Evolutionary conservation across 2,329 filamentous ascomycete species (phyloP).

Genomic region (Paramyrothecium roridum): DNA sequence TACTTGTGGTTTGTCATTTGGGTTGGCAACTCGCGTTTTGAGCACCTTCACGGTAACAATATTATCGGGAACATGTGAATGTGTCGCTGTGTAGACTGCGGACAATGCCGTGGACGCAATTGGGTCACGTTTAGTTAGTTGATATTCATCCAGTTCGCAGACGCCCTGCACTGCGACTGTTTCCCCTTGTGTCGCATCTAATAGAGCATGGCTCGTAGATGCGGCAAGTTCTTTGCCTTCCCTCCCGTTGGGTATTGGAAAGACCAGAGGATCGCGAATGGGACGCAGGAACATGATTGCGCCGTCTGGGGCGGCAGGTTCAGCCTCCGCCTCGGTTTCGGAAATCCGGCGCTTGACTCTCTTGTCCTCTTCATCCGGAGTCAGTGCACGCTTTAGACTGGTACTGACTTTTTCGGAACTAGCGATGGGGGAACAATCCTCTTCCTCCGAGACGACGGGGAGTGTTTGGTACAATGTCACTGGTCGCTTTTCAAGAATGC

Average conservation of each 20-base stretch:
- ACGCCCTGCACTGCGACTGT: slow-evolving; percentile 46
- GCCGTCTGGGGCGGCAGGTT: slow-evolving; percentile 32
- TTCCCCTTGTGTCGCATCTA: slow-evolving; percentile 48
- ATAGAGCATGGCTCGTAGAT: slow-evolving; percentile 44
- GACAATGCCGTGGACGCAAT: slow-evolving; percentile 54
- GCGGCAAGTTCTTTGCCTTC: slow-evolving; percentile 45
- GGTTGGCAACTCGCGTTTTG: slow-evolving; percentile 44
- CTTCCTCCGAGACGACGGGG: slow-evolving; percentile 22
- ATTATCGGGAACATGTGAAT: slow-evolving; percentile 49
- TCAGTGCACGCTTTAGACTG: slow-evolving; percentile 49
- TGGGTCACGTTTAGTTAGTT: slow-evolving; percentile 52
- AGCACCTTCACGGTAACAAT: slow-evolving; percentile 60
- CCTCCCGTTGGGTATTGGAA: slow-evolving; percentile 45
- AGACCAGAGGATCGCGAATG: slow-evolving; percentile 46
- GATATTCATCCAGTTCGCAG: slow-evolving; percentile 50
- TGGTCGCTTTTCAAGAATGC: slow-evolving; percentile 53
- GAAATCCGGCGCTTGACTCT: slow-evolving; percentile 40
- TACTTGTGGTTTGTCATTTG: slow-evolving; percentile 42
- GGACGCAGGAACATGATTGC: slow-evolving; percentile 54
- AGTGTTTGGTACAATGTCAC: slow-evolving; percentile 34
- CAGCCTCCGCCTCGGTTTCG: slow-evolving; percentile 19
- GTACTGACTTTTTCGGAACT: slow-evolving; percentile 36
- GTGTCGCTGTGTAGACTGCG: slow-evolving; percentile 52
- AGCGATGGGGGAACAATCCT: slow-evolving; percentile 19
- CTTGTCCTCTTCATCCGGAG: slow-evolving; percentile 40